Evolutionary conservation across 345 rosid species (phyloP).

Genomic region (Rubroshorea leprosula): DNA sequence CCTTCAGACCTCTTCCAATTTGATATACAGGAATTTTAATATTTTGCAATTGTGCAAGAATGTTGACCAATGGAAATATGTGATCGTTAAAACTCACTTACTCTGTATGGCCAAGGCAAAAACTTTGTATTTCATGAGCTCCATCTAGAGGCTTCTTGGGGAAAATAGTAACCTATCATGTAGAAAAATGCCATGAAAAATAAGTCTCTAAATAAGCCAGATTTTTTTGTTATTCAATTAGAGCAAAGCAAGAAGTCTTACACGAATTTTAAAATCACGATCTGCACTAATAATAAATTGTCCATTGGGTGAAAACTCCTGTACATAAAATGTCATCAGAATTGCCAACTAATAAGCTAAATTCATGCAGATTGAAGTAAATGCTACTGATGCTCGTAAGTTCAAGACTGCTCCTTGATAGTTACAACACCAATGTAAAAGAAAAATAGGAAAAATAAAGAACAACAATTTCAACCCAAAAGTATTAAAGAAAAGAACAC

Average conservation of each 20-base stretch:
- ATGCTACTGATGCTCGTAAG: not conserved
- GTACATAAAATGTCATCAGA: slow-evolving; percentile 13
- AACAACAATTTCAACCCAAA: too few species aligned
- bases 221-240: slow-evolving; percentile 8
- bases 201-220: slow-evolving; percentile 9
- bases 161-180: slow-evolving; percentile 63
- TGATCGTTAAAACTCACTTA: slow-evolving; percentile 44
- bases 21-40: not conserved
- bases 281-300: slow-evolving; percentile 69
- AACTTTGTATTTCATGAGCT: slow-evolving; percentile 92
- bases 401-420: too few species aligned
- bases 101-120: slow-evolving; percentile 97
- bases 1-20: not conserved
- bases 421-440: too few species aligned
- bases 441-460: too few species aligned
- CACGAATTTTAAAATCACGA: slow-evolving; percentile 90
- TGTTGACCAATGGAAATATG: not conserved
- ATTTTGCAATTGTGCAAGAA: not conserved
- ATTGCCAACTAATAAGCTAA: not conserved
- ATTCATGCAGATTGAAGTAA: too few species aligned
- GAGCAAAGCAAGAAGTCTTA: slow-evolving; percentile 27
- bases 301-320: slow-evolving; percentile 94
- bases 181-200: slow-evolving; percentile 11
- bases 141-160: slow-evolving; percentile 80
- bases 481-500: too few species aligned